Evolutionary conservation across 768 basidiomycete genomes (phyloP).

Genomic region (Mycena capillaripes): DNA sequence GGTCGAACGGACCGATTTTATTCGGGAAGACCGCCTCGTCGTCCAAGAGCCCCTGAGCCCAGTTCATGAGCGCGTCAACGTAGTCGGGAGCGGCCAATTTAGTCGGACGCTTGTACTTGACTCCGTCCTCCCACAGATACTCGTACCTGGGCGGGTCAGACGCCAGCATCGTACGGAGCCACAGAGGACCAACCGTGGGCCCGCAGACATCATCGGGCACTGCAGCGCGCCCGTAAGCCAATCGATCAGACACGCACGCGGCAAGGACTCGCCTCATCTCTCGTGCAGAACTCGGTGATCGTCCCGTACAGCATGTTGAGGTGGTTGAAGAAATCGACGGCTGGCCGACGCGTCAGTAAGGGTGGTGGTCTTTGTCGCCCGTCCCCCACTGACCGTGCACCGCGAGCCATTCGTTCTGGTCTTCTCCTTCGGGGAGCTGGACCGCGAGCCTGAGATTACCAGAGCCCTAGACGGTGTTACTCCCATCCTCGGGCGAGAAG

Average conservation of each 20-base stretch:
- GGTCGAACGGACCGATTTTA: slow-evolving; percentile 79
- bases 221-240: slow-evolving; percentile 44
- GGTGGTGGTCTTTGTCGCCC: background rate
- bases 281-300: slow-evolving; percentile 97
- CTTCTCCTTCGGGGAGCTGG: slow-evolving; percentile 96
- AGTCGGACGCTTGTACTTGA: slow-evolving; percentile 89
- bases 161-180: slow-evolving; percentile 13
- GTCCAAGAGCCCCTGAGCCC: slow-evolving; percentile 94
- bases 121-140: slow-evolving; percentile 95
- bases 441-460: slow-evolving; percentile 96
- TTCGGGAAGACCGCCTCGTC: slow-evolving; percentile 95
- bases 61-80: slow-evolving; percentile 98
- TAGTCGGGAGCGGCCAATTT: slow-evolving; percentile 97
- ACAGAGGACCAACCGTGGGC: slow-evolving; percentile 76
- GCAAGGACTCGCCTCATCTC: slow-evolving; percentile 78
- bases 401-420: slow-evolving; percentile 98
- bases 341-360: slow-evolving; percentile 55
- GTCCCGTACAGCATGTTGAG: slow-evolving; percentile 99
- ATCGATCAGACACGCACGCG: slow-evolving; percentile 23
- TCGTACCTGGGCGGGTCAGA: slow-evolving; percentile 73
- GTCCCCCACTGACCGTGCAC: slow-evolving; percentile 84
- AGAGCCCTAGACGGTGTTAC: slow-evolving; percentile 74
- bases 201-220: slow-evolving; percentile 98
- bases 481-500: background rate
- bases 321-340: slow-evolving; percentile 99